A percentile compares a stretch with the other conserved stretches of the same genome.
phyloP scores from a whole-genome alignment of 805 yeast genomes.

The Cyberlindnera euphorbiae region DNA sequence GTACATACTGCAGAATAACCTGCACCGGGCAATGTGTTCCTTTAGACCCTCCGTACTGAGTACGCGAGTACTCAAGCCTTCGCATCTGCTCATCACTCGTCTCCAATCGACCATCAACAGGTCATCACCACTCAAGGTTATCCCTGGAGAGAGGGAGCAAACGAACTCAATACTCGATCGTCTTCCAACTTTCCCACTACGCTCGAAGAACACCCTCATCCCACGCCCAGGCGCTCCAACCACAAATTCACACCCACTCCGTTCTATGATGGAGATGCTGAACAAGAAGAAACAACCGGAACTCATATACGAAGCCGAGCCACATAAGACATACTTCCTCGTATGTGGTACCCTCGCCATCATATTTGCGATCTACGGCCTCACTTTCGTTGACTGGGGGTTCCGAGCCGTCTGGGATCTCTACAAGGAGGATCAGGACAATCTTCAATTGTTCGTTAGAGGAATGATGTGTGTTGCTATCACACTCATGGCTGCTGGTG shows the following conservation, averaged over 20 bases:
- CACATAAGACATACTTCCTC: constrained; percentile 71
- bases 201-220: constrained; percentile 63
- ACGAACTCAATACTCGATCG: constrained; percentile 48
- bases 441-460: constrained; percentile 31
- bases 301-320: constrained; percentile 76
- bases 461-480: constrained; percentile 39
- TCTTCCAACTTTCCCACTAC: constrained; percentile 61
- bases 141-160: constrained; percentile 26
- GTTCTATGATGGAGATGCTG: constrained; percentile 57
- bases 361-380: constrained; percentile 63
- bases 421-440: constrained; percentile 47
- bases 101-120: constrained; percentile 1
- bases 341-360: constrained; percentile 65
- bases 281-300: constrained; percentile 58
- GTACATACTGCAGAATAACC: no score
- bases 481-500: constrained; percentile 31
- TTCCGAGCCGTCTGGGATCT: constrained; percentile 45
- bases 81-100: constrained; percentile 1
- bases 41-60: no score
- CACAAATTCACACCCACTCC: constrained; percentile 40
- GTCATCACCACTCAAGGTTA: constrained; percentile 14
- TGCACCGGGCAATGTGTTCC: no score
- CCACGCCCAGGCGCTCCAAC: constrained; percentile 83
- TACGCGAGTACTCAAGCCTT: no score
- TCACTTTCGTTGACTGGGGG: constrained; percentile 55